phyloP scores from a whole-genome alignment of 2,329 filamentous ascomycete species.

The Epichloe sibirici region DNA sequence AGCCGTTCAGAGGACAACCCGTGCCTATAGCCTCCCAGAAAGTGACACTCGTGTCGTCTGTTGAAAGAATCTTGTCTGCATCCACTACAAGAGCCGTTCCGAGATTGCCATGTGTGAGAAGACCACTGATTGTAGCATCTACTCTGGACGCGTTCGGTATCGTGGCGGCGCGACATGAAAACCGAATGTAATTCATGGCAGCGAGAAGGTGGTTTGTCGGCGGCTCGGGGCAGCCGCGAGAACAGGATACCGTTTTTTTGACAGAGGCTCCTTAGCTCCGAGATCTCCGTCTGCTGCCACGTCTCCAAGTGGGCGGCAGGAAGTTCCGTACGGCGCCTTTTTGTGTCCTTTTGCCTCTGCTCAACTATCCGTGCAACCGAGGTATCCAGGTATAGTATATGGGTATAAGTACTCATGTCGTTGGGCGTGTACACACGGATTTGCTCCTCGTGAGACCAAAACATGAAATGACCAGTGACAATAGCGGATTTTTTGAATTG shows the following conservation, averaged over 20 bases:
- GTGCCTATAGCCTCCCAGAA: slow-evolving; percentile 31
- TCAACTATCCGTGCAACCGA: slow-evolving; percentile 23
- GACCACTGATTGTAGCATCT: slow-evolving; percentile 15
- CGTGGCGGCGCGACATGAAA: slow-evolving; percentile 14
- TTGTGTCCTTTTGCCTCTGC: slow-evolving; percentile 25
- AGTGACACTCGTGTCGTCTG: slow-evolving; percentile 34
- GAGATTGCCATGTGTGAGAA: slow-evolving; percentile 14
- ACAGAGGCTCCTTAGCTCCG: slow-evolving; percentile 31
- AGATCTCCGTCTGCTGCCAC: slow-evolving; percentile 37
- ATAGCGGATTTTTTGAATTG: slow-evolving; percentile 27
- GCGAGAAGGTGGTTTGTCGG: neutral
- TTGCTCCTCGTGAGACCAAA: slow-evolving; percentile 32
- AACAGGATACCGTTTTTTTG: slow-evolving; percentile 34
- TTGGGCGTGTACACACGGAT: slow-evolving; percentile 26
- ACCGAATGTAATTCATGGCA: slow-evolving; percentile 5
- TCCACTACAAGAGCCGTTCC: slow-evolving; percentile 43
- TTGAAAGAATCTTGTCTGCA: slow-evolving; percentile 41
- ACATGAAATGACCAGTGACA: slow-evolving; percentile 43
- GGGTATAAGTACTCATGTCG: slow-evolving; percentile 38
- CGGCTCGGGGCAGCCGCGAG: slow-evolving; percentile 2
- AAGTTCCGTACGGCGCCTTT: slow-evolving; percentile 19
- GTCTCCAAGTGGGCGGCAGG: slow-evolving; percentile 26
- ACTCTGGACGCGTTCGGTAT: slow-evolving; percentile 23
- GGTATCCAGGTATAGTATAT: slow-evolving; percentile 45
- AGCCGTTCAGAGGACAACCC: slow-evolving; percentile 21